Base-by-base conservation (phyloP, 805 yeast genomes). In the Metschnikowia bowlesiae region DNA sequence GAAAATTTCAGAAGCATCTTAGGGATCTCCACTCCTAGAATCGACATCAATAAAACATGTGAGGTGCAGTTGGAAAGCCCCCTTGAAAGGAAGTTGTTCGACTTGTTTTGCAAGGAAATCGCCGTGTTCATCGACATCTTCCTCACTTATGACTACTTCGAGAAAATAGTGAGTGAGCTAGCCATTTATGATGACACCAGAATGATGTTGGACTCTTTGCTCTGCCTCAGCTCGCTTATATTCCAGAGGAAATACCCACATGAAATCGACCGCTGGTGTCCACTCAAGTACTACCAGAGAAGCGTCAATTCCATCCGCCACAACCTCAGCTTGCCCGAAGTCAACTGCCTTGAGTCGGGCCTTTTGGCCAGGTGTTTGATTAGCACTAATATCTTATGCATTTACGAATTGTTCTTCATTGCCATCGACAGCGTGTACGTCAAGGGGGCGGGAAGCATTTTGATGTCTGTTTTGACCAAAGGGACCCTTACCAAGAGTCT, bases 181-280 rank as follows among this genome's bases (percentile, higher is more conserved):
- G 74, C 76, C 4, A 54, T 72, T 22, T 54, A 62, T 44, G 76
- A 72, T 48, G 74, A 71, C 8, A 68, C 75, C 2, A 60, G 68
- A 26, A 64, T 71, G 69, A 59, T 72, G n/a, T 43, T 68, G 16
- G 63, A 67, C 55, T 59, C 72, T n/a, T 66, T 72, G 40, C 63
- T 67, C 44, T 68, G 72, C 46, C 60, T 72, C 47, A 64, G 73
- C 48, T 66, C 72, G n/a, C 60, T 70, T 37, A 68, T 67, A 51
- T 52, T 66, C 28, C 72, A 66, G 49, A 51, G 73, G 30, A 58
- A 60, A 42, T 55, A 53, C 18, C 74, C 74, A 6, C 59, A 53
- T 35, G 50, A 55, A 29, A 54, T 67, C 18, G 73, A 67, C 28
- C 62, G 65, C 11, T 57, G 68, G 8, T 54, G 64, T 11, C 71